Evolutionary conservation across 192 early-diverging fungal genomes (phyloP).

Genomic region (Gamsiella multidivaricata): DNA sequence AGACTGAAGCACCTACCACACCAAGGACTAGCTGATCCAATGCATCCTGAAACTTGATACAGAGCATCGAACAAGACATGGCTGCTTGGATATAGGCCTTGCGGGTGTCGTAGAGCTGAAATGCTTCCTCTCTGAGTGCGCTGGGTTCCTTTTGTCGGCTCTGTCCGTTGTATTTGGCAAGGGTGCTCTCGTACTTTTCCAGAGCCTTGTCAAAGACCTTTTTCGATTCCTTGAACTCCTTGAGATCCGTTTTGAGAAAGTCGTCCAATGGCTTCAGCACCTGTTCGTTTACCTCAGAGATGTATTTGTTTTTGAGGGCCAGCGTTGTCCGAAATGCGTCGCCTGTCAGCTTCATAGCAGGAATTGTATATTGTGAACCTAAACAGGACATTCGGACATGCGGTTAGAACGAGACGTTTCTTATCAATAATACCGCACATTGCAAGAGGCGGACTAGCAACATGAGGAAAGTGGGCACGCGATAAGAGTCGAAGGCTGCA

Average conservation of each 20-base stretch:
- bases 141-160: slow-evolving; percentile 75
- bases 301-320: slow-evolving; percentile 62
- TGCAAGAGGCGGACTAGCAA: not conserved
- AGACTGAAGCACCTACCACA: slow-evolving; percentile 44
- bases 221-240: slow-evolving; percentile 69
- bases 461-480: not conserved
- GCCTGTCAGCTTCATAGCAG: slow-evolving; percentile 55
- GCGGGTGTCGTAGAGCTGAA: slow-evolving; percentile 72
- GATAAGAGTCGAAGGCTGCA: not conserved
- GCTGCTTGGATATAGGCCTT: slow-evolving; percentile 69
- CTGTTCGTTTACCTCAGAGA: slow-evolving; percentile 68
- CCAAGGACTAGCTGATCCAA: slow-evolving; percentile 64
- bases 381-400: not conserved
- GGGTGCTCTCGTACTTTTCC: slow-evolving; percentile 71
- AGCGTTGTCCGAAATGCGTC: slow-evolving; percentile 59
- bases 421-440: not conserved
- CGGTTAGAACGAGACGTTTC: too few species aligned
- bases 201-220: slow-evolving; percentile 56
- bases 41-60: slow-evolving; percentile 66
- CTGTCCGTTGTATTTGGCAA: slow-evolving; percentile 66
- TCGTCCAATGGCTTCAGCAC: slow-evolving; percentile 67
- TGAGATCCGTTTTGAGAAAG: slow-evolving; percentile 70
- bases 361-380: slow-evolving; percentile 56
- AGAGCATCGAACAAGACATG: slow-evolving; percentile 64
- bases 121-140: slow-evolving; percentile 75